Evolutionary conservation across 2,329 filamentous ascomycete genomes (phyloP).

Genomic region (Rugonectria rugulosa): DNA sequence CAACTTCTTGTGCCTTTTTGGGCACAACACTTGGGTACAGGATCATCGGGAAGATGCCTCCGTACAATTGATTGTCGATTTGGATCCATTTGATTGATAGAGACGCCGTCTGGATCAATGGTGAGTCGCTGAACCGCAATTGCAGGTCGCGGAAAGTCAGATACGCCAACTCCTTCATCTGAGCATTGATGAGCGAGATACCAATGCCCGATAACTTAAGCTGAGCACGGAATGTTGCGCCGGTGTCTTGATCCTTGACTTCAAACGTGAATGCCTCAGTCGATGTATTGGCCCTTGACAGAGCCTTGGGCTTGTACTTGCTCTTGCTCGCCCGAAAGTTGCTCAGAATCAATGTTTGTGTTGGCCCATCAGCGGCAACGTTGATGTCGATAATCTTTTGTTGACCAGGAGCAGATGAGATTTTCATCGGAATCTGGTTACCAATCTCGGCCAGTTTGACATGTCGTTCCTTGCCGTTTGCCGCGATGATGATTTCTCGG

Average conservation of each 20-base stretch:
- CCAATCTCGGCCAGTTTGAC: slow-evolving; percentile 97
- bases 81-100: slow-evolving; percentile 98
- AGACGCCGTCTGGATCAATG: slow-evolving; percentile 89
- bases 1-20: slow-evolving; percentile 95
- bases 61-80: slow-evolving; percentile 97
- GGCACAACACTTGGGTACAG: slow-evolving; percentile 97
- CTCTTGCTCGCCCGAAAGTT: slow-evolving; percentile 95
- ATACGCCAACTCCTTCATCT: slow-evolving; percentile 91
- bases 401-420: slow-evolving; percentile 71
- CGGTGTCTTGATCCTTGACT: slow-evolving; percentile 89
- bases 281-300: slow-evolving; percentile 56
- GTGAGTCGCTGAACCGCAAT: slow-evolving; percentile 91
- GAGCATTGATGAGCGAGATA: slow-evolving; percentile 90
- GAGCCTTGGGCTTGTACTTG: slow-evolving; percentile 73
- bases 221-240: slow-evolving; percentile 88
- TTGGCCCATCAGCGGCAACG: slow-evolving; percentile 93
- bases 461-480: slow-evolving; percentile 71
- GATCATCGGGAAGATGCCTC: slow-evolving; percentile 96
- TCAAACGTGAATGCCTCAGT: slow-evolving; percentile 85
- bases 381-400: slow-evolving; percentile 96
- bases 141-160: slow-evolving; percentile 91
- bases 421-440: slow-evolving; percentile 93
- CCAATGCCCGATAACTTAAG: slow-evolving; percentile 89
- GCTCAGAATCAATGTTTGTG: slow-evolving; percentile 90
- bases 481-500: slow-evolving; percentile 82